Base-by-base conservation (phyloP, 805 yeast species). In the Pichia membranifaciens region DNA sequence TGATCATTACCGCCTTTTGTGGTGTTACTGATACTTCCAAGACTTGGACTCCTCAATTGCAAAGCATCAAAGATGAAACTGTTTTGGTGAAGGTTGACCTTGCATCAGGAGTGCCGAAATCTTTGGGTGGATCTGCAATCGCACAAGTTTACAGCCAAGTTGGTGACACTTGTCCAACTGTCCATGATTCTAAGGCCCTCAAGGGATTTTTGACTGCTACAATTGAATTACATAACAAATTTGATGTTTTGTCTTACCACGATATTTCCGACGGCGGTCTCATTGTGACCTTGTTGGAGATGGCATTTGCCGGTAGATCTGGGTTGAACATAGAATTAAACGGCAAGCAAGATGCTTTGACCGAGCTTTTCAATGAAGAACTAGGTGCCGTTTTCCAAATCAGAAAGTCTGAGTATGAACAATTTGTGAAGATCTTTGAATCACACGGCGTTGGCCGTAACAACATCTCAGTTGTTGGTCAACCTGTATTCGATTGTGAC, bases 201-300 rank as follows among this genome's bases (percentile, higher is more conserved):
- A 86, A 83, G 70, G 71, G 77, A 18, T 85, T 89, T 70, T 73
- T 93, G 61, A 70, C 75, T 41, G 73, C 95, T 13, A 69, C 87
- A 51, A 72, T 83, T 50, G 75, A 71, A n/a, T 73, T 93, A 59
- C 99, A 93, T 64, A 73, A 77, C 58, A 54, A 64, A 32, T 70
- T 76, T 38, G 74, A 78, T 43, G 90, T 93, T 13, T 74, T 82
- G 61, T 86, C 97, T 4, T 93, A 93, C 70, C 99, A 93, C 63
- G 99, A 93, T 67, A 76, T 91, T 60, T 87, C 96, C 20, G 99
- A 93, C 66, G 99, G 99, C 76, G 99, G 99, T 62, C 73, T 91
- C 61, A 70, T 90, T 49, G 82, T 85, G 38, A 82, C 98, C 9
- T 71, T 87, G 40, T 70, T 84, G 38, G 99, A 93, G 71, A 93